Evolutionary conservation across 2,329 filamentous ascomycete genomes (phyloP), one percentile per base, ranked within the genome.

Genomic region (Alternaria brassicicola): DNA sequence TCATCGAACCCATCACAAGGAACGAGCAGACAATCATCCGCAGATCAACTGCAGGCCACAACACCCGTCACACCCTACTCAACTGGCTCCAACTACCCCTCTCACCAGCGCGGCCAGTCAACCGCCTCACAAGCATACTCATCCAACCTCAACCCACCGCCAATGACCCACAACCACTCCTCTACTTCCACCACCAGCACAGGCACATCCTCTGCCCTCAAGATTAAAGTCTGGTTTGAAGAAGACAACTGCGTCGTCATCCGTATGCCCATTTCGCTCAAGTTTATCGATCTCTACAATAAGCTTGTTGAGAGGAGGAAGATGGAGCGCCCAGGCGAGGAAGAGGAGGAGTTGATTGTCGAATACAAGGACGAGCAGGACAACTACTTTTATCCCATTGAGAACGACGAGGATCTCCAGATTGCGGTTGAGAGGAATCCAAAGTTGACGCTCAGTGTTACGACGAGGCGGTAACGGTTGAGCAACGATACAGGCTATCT

Each of bases 151-250:
- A 75, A 70, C 39, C 70, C 72, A n/a, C 75, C 75, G 25, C 63
- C 73, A 5, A 75, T 79, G 61, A 74, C 68, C 50, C 77, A 78
- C 41, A 73, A 79, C 36, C 70, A 76, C 54, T 76, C 75, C 6
- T 67, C 70, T 17, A 45, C 76, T 6, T 78, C 75, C 2, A 73
- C 77, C 9, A 76, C 76, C 10, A 65, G 58, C 33, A 71, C 68
- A 2, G 68, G 67, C 12, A 58, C 70, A 56, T 70, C 71, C 17
- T 74, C 73, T 9, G 77, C 79, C 2, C 71, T 97, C 81, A 98
- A 97, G 78, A 91, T 98, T 75, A 98, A 98, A 80, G 89, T 97
- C 52, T 95, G 91, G 80, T 97, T 92, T 80, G 91, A 94, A 57
- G 76, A 80, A 65, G 90, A 93, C 60, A 94, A 97, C 66, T 87